These are phyloP conservation scores for Omphalea diandra DNA, from an alignment of 441 rosid species.

Conservation along the genomic window DNA sequence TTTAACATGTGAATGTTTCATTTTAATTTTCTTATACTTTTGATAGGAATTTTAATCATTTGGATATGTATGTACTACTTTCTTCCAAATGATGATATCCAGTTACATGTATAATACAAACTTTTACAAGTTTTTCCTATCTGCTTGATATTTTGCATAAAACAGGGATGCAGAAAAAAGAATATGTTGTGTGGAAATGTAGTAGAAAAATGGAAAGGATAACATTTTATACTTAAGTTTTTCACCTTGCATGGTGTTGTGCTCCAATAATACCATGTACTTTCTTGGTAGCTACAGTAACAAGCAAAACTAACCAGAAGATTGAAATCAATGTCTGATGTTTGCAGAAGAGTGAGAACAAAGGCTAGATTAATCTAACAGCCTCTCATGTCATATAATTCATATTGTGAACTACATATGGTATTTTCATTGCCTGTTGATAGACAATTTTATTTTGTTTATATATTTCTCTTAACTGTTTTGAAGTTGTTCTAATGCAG, in stretches of 20 bases:
- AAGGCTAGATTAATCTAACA: neutral
- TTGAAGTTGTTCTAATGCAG: neutral
- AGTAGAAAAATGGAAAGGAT: neutral
- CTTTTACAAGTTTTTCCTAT: neutral
- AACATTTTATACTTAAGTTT: neutral
- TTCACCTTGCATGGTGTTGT: no score
- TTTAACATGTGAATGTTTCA: neutral
- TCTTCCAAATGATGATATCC: neutral
- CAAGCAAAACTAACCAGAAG: neutral
- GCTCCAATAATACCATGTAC: neutral
- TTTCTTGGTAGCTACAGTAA: neutral
- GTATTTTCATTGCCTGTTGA: slow-evolving; percentile 3
- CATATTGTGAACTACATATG: neutral
- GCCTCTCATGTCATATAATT: neutral
- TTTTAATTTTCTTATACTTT: neutral
- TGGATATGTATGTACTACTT: neutral
- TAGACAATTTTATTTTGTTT: neutral
- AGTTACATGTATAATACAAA: neutral
- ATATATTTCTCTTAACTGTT: neutral
- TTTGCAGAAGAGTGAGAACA: no score
- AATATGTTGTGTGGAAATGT: neutral
- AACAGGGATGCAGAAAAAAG: neutral
- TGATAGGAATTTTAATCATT: neutral
- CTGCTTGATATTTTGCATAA: neutral
- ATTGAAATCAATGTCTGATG: no score